Evolutionary conservation across 768 basidiomycete species (phyloP).

Genomic region (Sarcomyxa edulis): DNA sequence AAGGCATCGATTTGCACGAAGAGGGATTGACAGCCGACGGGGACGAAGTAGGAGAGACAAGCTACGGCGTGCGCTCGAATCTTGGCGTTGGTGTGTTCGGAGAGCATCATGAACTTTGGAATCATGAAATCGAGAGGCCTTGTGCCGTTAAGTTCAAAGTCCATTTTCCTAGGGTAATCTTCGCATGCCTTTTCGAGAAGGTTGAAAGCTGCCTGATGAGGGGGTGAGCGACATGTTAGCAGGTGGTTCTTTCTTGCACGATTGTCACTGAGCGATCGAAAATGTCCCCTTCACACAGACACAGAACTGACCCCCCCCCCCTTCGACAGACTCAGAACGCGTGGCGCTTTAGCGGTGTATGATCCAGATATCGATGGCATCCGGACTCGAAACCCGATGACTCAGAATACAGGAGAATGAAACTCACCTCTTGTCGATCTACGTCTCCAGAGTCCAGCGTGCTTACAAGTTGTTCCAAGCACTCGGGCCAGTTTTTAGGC

Average conservation of each 20-base stretch:
- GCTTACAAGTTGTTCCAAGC: conserved; percentile 77
- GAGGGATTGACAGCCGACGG: conserved; percentile 81
- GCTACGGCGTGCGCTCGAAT: conserved; percentile 92
- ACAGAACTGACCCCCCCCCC: no score
- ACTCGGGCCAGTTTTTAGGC: conserved; percentile 94
- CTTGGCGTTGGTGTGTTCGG: conserved; percentile 80
- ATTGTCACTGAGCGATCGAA: no score
- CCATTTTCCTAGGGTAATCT: conserved; percentile 93
- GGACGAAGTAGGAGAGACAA: conserved; percentile 92
- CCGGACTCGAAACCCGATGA: background rate
- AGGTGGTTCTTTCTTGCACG: no score
- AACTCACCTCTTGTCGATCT: conserved; percentile 80
- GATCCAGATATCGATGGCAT: no score
- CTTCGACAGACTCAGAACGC: no score
- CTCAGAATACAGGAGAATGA: conserved; percentile 5
- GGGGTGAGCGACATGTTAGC: no score
- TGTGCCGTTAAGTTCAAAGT: conserved; percentile 89
- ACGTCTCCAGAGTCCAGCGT: conserved; percentile 72
- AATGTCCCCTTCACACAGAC: no score
- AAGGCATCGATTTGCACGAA: conserved; percentile 90
- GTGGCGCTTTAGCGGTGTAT: no score
- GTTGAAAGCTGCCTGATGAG: conserved; percentile 94
- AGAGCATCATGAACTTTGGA: conserved; percentile 86
- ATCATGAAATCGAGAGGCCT: conserved; percentile 95
- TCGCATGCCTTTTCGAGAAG: conserved; percentile 94